Evolutionary conservation across 495 filamentous ascomycete genomes (phyloP).

Genomic region (Penicillium lagena): DNA sequence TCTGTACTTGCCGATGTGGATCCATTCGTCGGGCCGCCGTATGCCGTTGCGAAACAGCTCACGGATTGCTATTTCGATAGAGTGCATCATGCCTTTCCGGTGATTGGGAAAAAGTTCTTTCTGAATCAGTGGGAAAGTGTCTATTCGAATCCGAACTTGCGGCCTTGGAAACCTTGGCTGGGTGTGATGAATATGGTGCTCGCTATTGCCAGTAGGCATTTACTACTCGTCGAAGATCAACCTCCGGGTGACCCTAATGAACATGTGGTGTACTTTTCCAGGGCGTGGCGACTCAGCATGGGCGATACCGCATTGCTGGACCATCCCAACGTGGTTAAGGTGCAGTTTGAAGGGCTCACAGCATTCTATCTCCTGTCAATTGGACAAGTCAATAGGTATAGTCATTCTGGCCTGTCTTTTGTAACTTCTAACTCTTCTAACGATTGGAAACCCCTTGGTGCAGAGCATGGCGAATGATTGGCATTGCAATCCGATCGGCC

Average conservation of each 20-base stretch:
- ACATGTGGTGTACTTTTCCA: slow-evolving; percentile 49
- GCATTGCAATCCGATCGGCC: slow-evolving; percentile 53
- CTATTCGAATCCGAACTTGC: slow-evolving; percentile 23
- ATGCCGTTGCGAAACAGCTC: slow-evolving; percentile 44
- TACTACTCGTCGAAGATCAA: slow-evolving; percentile 29
- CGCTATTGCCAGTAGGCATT: slow-evolving; percentile 52
- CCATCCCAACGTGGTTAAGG: slow-evolving; percentile 51
- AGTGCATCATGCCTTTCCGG: slow-evolving; percentile 54
- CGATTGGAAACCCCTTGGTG: not conserved
- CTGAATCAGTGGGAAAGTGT: slow-evolving; percentile 34
- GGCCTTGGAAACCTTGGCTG: slow-evolving; percentile 46
- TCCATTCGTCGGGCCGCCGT: slow-evolving; percentile 40
- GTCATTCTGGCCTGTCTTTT: not conserved
- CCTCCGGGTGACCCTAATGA: slow-evolving; percentile 32
- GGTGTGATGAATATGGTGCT: slow-evolving; percentile 61
- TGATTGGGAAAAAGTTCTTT: slow-evolving; percentile 46
- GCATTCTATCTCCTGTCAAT: slow-evolving; percentile 53
- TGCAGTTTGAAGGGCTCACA: slow-evolving; percentile 50
- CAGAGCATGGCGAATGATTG: slow-evolving; percentile 57
- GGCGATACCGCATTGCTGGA: slow-evolving; percentile 39
- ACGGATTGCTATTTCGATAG: slow-evolving; percentile 48
- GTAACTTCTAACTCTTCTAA: not conserved
- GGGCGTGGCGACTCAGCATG: slow-evolving; percentile 51
- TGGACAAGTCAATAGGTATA: slow-evolving; percentile 54
- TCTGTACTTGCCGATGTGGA: slow-evolving; percentile 37